Base-by-base conservation (phyloP, 345 rosid genomes). In the Xanthoceras sorbifolium region DNA sequence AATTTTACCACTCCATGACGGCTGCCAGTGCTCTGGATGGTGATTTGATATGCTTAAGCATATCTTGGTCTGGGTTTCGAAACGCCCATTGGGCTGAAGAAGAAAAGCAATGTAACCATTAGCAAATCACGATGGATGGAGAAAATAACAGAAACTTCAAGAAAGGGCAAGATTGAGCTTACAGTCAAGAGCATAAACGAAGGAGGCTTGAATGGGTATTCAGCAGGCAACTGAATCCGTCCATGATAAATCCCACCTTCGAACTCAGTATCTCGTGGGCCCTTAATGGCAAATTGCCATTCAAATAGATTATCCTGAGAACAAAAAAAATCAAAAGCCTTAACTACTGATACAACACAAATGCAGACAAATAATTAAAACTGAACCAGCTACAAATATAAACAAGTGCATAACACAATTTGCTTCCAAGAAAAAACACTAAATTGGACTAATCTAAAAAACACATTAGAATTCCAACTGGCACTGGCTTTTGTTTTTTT, bases 11-110 rank as follows among this genome's bases (percentile, higher is more conserved):
- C 99, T 93, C 99, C 99, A 95, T 23, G 99, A 95, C 60, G 99
- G 99, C 85, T 91, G 99, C 98, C 99, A 95, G 69, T 95, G 99
- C 89, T 95, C 98, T 0, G 99, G 99, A 84, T 95, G 99, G 80
- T 95, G 93, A 87, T 91, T 93, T 1, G 98, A 94, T 77, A 94
- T 94, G 87, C 98, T 94, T 74, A 94, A 80, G 87, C 98, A 94
- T 78, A 94, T 91, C 86, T 93, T 94, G 5, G 98, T 94, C 79
- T 93, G 96, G 64, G 94, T 93, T 73, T 93, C 98, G 69, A 93
- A 95, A 64, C 98, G 97, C 44, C 99, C 98, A 78, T 93, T 95
- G 20, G 98, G 97, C 98, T 95, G 89, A 55, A 80, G 75, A 28
- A 0, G 40, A 50, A 34, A n/a, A 12, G 31, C 31, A 65, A 40